Conservation (phyloP, 345 rosid genomes). For the Hevea brasiliensis region DNA sequence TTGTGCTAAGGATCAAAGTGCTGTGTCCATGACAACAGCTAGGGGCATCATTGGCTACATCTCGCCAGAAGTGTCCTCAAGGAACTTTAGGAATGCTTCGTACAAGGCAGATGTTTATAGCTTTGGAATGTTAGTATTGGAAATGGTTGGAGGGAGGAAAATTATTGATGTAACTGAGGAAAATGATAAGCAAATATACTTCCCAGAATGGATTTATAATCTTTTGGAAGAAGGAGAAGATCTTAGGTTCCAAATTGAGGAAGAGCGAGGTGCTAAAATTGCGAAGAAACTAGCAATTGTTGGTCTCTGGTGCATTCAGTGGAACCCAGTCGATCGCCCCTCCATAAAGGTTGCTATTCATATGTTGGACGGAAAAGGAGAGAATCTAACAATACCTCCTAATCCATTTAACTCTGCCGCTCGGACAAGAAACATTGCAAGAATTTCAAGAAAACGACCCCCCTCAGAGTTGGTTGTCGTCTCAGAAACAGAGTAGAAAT, state of each 20-base stretch:
- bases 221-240: conserved; percentile 18
- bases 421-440: not conserved
- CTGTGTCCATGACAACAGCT: conserved; percentile 17
- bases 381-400: conserved; percentile 11
- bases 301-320: conserved; percentile 20
- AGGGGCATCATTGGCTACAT: conserved; percentile 24
- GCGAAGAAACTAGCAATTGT: conserved; percentile 15
- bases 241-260: not conserved
- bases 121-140: conserved; percentile 17
- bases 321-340: conserved; percentile 21
- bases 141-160: conserved; percentile 17
- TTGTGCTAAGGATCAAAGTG: conserved; percentile 21
- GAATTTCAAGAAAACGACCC: not conserved
- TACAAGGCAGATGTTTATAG: conserved; percentile 22
- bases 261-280: conserved; percentile 3
- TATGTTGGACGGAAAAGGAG: conserved; percentile 16
- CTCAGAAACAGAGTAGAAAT: conserved; percentile 6
- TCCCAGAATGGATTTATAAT: conserved; percentile 20
- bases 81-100: conserved; percentile 22
- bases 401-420: conserved; percentile 2
- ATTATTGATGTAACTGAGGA: not conserved
- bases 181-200: not conserved
- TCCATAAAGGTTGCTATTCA: conserved; percentile 13
- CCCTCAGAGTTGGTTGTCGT: conserved; percentile 9
- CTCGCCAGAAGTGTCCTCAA: conserved; percentile 17